Conservation (phyloP, 108 stramenopile species). For the Cyclotella kingstonii region DNA sequence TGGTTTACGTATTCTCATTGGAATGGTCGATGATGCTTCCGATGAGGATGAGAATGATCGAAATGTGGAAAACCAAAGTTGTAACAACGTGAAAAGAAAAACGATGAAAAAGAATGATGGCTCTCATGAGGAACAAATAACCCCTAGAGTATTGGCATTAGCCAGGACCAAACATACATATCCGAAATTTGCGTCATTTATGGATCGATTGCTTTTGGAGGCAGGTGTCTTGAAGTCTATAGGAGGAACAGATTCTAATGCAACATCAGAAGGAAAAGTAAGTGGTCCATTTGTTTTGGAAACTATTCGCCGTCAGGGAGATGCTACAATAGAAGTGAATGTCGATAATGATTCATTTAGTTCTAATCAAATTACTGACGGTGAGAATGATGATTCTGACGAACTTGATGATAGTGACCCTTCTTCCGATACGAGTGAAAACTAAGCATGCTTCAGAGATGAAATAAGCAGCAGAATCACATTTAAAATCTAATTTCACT, state of each 20-base stretch:
- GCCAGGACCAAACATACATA: constrained; percentile 30
- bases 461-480: too few species aligned
- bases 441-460: too few species aligned
- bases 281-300: constrained; percentile 17
- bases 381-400: not conserved
- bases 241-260: constrained; percentile 8
- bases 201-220: constrained; percentile 61
- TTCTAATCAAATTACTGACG: not conserved
- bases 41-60: constrained; percentile 21
- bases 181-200: constrained; percentile 63
- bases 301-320: constrained; percentile 13
- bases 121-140: constrained; percentile 11
- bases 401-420: not conserved
- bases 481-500: too few species aligned
- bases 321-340: not conserved
- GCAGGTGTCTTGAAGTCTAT: constrained; percentile 55
- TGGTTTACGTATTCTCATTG: constrained; percentile 62
- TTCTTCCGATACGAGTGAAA: too few species aligned
- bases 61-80: not conserved
- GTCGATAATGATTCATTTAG: not conserved
- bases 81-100: not conserved
- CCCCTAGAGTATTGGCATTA: constrained; percentile 41
- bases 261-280: not conserved
- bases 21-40: constrained; percentile 41
- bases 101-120: constrained; percentile 4